phyloP scores from a whole-genome alignment of 75 land plant species.

The Pseudotsuga menziesii region DNA sequence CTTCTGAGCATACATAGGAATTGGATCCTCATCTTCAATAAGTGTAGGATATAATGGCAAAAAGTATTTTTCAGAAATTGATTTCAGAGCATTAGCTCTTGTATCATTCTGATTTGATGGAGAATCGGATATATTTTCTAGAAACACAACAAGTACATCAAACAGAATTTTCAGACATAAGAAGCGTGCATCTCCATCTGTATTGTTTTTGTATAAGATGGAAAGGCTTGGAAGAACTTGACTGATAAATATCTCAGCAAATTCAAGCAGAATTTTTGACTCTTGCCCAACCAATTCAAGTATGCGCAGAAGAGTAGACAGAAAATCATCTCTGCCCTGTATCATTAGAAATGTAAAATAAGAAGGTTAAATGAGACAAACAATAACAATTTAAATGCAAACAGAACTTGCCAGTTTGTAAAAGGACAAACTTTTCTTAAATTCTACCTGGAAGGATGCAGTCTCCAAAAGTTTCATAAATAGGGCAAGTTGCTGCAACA shows the following conservation, averaged over 20 bases:
- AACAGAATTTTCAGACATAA: conserved; percentile 86
- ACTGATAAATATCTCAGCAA: conserved; percentile 46
- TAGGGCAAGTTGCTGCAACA: conserved; percentile 66
- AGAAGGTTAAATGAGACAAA: conserved; percentile 5
- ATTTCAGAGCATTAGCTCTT: conserved; percentile 47
- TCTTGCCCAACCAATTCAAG: conserved; percentile 84
- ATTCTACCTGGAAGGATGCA: conserved; percentile 69
- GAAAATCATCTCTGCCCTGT: conserved; percentile 98
- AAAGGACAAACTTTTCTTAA: background rate
- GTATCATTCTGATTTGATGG: conserved; percentile 8
- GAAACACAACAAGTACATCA: conserved; percentile 66
- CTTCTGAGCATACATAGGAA: conserved; percentile 99
- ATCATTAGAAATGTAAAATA: conserved; percentile 9
- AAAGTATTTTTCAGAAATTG: conserved; percentile 60
- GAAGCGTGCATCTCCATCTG: conserved; percentile 92
- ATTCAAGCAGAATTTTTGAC: conserved; percentile 41
- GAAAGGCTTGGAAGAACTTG: conserved; percentile 82
- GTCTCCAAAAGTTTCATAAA: conserved; percentile 64
- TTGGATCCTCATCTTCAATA: conserved; percentile 98
- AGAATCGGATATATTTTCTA: conserved; percentile 47
- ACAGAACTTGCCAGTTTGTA: background rate
- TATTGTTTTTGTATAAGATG: conserved; percentile 80
- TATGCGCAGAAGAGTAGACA: conserved; percentile 76
- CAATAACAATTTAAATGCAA: background rate
- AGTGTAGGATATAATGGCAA: conserved; percentile 85